These are phyloP conservation scores for Dioscorea cayenensis DNA, from an alignment of 116 monocot species.

Conservation along the genomic window DNA sequence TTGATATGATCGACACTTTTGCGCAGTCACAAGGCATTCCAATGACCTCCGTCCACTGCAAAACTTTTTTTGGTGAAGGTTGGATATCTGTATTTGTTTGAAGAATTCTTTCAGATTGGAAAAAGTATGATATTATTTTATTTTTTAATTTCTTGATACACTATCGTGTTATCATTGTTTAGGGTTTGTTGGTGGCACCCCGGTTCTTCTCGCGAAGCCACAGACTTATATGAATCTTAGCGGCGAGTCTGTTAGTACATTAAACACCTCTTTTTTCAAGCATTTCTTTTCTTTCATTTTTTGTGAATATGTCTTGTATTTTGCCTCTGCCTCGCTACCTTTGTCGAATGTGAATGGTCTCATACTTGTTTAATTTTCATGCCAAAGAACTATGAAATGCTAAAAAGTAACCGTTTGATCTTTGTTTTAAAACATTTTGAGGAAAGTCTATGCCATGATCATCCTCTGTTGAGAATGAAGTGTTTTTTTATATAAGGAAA, in stretches of 20 bases:
- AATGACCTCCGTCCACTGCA: constrained; percentile 56
- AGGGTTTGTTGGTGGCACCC: constrained; percentile 60
- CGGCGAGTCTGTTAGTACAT: constrained; percentile 80
- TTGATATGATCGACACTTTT: constrained; percentile 84
- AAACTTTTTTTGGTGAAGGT: constrained; percentile 91
- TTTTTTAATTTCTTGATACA: neutral
- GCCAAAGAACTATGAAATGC: too few species aligned
- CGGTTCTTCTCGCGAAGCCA: constrained; percentile 86
- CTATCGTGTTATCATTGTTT: neutral
- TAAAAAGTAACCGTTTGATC: too few species aligned
- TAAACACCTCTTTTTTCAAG: neutral
- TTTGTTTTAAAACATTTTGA: neutral
- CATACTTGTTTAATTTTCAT: too few species aligned
- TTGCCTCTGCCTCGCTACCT: neutral
- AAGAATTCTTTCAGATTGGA: neutral
- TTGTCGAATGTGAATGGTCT: too few species aligned
- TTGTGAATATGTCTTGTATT: neutral
- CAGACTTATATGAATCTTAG: constrained; percentile 99
- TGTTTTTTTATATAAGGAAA: neutral
- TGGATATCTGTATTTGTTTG: neutral
- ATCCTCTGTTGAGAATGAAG: neutral
- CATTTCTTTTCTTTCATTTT: neutral
- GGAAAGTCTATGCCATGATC: neutral
- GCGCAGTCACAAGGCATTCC: constrained; percentile 62
- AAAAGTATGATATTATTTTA: neutral